Percentiles rank a stretch among this genome's conserved stretches.
Conservation (phyloP, 768 basidiomycete genomes). For the Boletus barrowsii region DNA sequence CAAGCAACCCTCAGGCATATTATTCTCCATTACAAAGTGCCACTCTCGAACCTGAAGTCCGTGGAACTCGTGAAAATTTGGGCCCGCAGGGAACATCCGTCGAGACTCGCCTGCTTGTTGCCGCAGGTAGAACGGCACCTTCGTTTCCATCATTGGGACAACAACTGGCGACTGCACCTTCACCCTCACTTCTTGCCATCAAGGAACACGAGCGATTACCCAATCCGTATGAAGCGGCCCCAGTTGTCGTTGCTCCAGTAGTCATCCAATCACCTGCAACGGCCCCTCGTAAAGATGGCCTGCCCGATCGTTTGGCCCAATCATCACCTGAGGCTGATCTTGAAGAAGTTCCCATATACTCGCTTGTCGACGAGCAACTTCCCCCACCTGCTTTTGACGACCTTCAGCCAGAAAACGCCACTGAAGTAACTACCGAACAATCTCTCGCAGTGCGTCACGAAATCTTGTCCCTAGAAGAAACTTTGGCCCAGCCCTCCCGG, state of each 20-base stretch:
- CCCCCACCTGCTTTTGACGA: conserved; percentile 28
- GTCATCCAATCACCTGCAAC: neutral
- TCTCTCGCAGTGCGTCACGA: neutral
- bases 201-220: neutral
- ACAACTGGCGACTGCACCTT: neutral
- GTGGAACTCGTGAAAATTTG: neutral
- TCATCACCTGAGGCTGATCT: conserved; percentile 2
- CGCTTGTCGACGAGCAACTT: conserved; percentile 21
- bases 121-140: neutral
- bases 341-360: conserved; percentile 23
- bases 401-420: neutral
- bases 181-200: conserved; percentile 5
- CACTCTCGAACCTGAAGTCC: neutral
- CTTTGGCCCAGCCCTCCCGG: neutral
- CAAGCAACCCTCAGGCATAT: neutral
- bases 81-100: neutral
- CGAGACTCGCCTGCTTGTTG: neutral
- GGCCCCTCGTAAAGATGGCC: neutral
- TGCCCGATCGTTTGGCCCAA: neutral
- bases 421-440: neutral
- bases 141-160: neutral
- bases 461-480: neutral
- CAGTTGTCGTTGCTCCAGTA: neutral
- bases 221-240: neutral
- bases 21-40: neutral